Evolutionary conservation across 345 rosid genomes (phyloP), one percentile per base, ranked within the genome.

Genomic region (Euphorbia pulcherrima): DNA sequence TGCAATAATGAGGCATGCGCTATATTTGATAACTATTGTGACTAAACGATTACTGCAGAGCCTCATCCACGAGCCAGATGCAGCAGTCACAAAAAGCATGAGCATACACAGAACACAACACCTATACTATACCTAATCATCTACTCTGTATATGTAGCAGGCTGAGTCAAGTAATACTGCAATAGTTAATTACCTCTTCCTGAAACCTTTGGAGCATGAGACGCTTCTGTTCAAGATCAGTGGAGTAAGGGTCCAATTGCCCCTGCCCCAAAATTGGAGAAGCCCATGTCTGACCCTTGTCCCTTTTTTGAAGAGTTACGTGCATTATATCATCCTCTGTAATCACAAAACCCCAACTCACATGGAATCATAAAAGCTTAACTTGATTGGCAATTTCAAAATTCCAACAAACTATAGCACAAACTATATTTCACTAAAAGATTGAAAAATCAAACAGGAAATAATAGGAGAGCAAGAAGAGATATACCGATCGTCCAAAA

Each of bases 181-280:
- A 63, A 21, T 11, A 6, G 46, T 3, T 39, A 65, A 13, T 83
- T 75, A 86, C 97, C 97, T 90, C 96, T 80, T 90, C 95, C 73
- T 93, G 97, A 77, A 93, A 93, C 78, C 96, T 93, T 83, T 89
- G 91, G 29, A 93, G 87, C 98, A 89, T 93, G 70, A 91, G 91
- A 1, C 95, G 88, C 71, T 86, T 93, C 86, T 93, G 96, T 69
- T 89, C 96, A 16, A 84, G 73, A 72, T 89, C 95, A 61, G 91
- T 74, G 5, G 88, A 50, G 13, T 87, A 80, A 21, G 95, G 83
- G 54, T 90, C 97, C 47, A 91, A 80, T 77, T 79, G 85, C 73
- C 95, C 97, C 78, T 86, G 85, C 9, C 96, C 99, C 29, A 77
- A 54, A 64, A 93, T 84, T 0, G 97, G 97, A 0, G 97, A 93